Evolutionary conservation across 768 basidiomycete genomes (phyloP).

Genomic region (Leucocoprinus birnbaumii): DNA sequence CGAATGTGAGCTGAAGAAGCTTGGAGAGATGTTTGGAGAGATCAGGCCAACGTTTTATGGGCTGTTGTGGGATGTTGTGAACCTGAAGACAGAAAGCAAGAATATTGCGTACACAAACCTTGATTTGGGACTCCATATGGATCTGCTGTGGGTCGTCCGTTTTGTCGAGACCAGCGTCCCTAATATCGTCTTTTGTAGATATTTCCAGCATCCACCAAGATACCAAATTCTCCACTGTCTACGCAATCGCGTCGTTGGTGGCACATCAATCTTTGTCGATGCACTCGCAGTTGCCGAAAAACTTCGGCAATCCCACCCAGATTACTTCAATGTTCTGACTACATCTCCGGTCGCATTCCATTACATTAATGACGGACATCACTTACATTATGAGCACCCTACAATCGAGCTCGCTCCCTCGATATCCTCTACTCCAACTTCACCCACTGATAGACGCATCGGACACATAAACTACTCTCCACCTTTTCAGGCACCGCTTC

Average conservation of each 20-base stretch:
- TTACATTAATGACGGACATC: constrained; percentile 89
- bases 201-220: constrained; percentile 87
- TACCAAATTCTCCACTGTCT: constrained; percentile 93
- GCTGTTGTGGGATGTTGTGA: constrained; percentile 83
- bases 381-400: constrained; percentile 68
- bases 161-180: background rate
- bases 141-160: constrained; percentile 65
- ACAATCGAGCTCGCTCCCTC: constrained; percentile 62
- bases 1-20: constrained; percentile 60
- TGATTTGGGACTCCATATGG: constrained; percentile 87
- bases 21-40: constrained; percentile 71
- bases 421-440: constrained; percentile 8
- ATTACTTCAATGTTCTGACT: constrained; percentile 56
- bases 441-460: constrained; percentile 29
- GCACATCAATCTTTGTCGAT: constrained; percentile 86
- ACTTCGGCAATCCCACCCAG: constrained; percentile 44
- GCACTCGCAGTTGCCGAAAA: constrained; percentile 59
- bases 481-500: constrained; percentile 88
- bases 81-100: constrained; percentile 54
- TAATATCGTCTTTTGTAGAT: constrained; percentile 40
- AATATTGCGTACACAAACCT: constrained; percentile 97
- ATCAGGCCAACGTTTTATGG: constrained; percentile 91
- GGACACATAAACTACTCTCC: constrained; percentile 87
- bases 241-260: constrained; percentile 80
- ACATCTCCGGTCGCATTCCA: constrained; percentile 77